Conservation (phyloP, 2,329 filamentous ascomycete genomes). For the Fusarium marasasianum region DNA sequence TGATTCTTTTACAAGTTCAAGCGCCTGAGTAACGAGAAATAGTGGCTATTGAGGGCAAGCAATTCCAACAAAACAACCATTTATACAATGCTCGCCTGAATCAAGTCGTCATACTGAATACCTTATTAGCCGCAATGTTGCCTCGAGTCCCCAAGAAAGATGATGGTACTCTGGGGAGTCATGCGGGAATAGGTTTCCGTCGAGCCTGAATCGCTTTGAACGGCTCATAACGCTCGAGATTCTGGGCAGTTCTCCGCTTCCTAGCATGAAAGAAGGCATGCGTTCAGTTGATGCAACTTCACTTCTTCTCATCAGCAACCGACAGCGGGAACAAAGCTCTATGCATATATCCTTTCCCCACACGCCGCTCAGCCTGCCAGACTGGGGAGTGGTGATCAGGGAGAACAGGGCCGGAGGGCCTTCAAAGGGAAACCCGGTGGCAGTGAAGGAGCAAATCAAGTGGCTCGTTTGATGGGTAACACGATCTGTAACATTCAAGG, state of each 20-base stretch:
- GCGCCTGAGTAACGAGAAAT: background rate
- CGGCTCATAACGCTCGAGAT: conserved; percentile 2
- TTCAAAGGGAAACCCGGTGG: conserved; percentile 27
- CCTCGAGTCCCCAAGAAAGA: background rate
- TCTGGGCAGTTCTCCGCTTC: conserved; percentile 22
- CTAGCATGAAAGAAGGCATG: conserved; percentile 18
- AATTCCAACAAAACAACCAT: background rate
- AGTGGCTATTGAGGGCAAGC: background rate
- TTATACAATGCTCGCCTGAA: background rate
- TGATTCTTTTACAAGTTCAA: background rate
- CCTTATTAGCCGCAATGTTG: background rate
- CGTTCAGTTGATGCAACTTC: conserved; percentile 2
- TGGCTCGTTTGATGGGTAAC: background rate
- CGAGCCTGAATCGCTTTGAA: background rate
- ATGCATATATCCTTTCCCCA: conserved; percentile 23
- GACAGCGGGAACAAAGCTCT: conserved; percentile 12
- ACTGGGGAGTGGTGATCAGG: background rate
- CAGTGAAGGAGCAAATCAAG: conserved; percentile 5
- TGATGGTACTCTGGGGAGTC: background rate
- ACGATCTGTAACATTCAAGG: conserved; percentile 21
- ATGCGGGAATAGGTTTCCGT: conserved; percentile 21
- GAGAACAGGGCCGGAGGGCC: conserved; percentile 17
- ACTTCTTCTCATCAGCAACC: background rate
- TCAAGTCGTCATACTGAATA: background rate
- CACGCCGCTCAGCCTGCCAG: conserved; percentile 7